phyloP scores from a whole-genome alignment of 768 basidiomycete genomes.

The Tulasnella calospora region DNA sequence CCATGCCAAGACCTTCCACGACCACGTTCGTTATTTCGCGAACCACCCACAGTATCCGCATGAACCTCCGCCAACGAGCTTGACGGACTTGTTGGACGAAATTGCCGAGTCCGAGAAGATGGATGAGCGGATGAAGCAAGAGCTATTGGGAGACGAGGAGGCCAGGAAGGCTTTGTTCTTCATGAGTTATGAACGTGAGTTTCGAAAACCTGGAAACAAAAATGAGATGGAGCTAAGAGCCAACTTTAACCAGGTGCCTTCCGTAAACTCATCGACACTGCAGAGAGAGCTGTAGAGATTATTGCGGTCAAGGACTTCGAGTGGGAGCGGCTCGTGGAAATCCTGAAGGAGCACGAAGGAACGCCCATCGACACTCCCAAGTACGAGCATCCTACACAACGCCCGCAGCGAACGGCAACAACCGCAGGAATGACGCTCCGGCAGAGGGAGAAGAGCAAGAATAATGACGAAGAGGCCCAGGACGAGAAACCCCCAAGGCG shows the following conservation, averaged over 20 bases:
- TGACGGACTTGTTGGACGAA: constrained; percentile 43
- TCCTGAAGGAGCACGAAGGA: constrained; percentile 14
- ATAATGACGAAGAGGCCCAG: neutral
- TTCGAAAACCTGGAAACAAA: neutral
- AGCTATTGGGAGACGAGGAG: constrained; percentile 44
- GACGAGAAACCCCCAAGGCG: neutral
- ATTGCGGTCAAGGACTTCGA: constrained; percentile 25
- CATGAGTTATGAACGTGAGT: constrained; percentile 42
- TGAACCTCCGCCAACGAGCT: constrained; percentile 27
- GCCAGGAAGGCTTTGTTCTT: constrained; percentile 44
- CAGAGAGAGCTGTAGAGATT: constrained; percentile 23
- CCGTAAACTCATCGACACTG: constrained; percentile 29
- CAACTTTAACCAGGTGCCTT: constrained; percentile 14
- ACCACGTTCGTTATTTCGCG: constrained; percentile 41
- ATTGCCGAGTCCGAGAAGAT: constrained; percentile 38
- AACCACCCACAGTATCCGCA: constrained; percentile 26
- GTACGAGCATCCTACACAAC: neutral
- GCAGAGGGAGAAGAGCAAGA: neutral
- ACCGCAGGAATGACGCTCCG: neutral
- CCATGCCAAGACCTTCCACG: constrained; percentile 41
- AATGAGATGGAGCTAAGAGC: neutral
- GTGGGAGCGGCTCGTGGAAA: constrained; percentile 24
- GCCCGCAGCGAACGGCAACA: neutral
- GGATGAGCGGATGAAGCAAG: constrained; percentile 38
- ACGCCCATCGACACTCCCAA: neutral